A percentile compares a stretch with the other conserved stretches of the same genome.
Conservation (phyloP, 352 stramenopile genomes). For the Sclerospora graminicola region DNA sequence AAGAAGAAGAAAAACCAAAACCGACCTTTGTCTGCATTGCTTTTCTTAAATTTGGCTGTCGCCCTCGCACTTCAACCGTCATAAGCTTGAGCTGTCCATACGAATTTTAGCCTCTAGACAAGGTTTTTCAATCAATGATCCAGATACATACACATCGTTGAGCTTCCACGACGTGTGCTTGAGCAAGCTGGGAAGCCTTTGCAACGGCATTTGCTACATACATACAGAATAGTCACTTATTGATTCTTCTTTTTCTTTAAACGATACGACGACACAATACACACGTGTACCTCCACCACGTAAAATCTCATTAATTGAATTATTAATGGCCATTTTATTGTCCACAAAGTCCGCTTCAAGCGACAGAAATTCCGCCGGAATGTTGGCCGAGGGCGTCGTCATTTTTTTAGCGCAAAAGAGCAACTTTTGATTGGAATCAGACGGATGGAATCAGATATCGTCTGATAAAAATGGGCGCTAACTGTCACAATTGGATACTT, state of each 20-base stretch:
- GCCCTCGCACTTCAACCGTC: conserved; percentile 62
- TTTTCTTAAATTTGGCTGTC: conserved; percentile 45
- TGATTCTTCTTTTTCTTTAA: not conserved
- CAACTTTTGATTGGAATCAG: too few relatives aligned
- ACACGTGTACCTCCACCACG: conserved; percentile 27
- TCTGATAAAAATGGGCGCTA: too few relatives aligned
- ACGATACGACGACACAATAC: not conserved
- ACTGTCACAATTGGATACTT: not conserved
- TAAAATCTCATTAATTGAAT: conserved; percentile 56
- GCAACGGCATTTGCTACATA: conserved; percentile 19
- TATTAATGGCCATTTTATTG: conserved; percentile 77
- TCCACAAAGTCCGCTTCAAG: conserved; percentile 77
- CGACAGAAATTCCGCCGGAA: conserved; percentile 49
- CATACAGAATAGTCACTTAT: not conserved
- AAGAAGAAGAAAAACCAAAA: not conserved
- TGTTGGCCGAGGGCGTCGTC: too few relatives aligned
- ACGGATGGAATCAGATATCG: too few relatives aligned
- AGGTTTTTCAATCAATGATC: not conserved
- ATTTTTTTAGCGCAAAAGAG: too few relatives aligned
- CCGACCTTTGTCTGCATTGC: conserved; percentile 61
- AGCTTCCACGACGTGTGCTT: conserved; percentile 56
- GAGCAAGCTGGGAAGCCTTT: conserved; percentile 39
- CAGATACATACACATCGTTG: conserved; percentile 46
- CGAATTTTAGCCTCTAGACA: not conserved
- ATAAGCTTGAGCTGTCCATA: conserved; percentile 81